phyloP scores from a whole-genome alignment of 2,329 filamentous ascomycete genomes.

The Talaromyces islandicus region DNA sequence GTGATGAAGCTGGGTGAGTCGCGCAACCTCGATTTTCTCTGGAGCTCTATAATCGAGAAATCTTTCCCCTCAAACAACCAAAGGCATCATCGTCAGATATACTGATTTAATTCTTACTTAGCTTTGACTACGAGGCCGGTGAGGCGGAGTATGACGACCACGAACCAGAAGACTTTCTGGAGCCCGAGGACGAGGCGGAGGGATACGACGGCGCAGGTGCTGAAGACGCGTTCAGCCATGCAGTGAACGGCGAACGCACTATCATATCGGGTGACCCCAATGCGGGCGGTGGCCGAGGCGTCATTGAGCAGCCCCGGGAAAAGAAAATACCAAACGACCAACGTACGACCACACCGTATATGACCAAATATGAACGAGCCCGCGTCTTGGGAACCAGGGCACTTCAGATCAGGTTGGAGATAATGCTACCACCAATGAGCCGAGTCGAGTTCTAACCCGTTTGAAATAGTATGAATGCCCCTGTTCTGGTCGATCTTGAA shows the following conservation, averaged over 20 bases:
- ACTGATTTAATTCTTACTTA: conserved; percentile 21
- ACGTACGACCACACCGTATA: conserved; percentile 90
- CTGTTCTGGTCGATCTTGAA: conserved; percentile 91
- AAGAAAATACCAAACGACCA: conserved; percentile 89
- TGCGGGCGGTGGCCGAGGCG: conserved; percentile 45
- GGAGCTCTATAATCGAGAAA: neutral
- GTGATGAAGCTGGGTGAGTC: conserved; percentile 53
- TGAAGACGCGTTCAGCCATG: conserved; percentile 33
- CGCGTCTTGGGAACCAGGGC: conserved; percentile 89
- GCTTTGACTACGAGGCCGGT: conserved; percentile 52
- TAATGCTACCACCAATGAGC: neutral
- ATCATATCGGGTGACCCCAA: conserved; percentile 48
- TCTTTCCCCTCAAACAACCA: neutral
- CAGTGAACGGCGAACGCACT: conserved; percentile 34
- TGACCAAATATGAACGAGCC: conserved; percentile 98
- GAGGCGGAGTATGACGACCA: conserved; percentile 63
- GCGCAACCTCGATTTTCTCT: neutral
- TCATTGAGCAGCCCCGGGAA: conserved; percentile 55
- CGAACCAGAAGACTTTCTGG: conserved; percentile 52
- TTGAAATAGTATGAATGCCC: conserved; percentile 79
- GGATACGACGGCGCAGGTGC: conserved; percentile 41
- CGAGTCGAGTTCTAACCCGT: conserved; percentile 2
- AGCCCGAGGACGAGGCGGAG: conserved; percentile 51
- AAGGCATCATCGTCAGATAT: neutral
- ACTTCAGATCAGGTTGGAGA: conserved; percentile 80